A percentile compares a stretch with the other conserved stretches of the same genome.
Conservation (phyloP, 1,284 basidiomycete genomes). For the Apiotrichum porosum region DNA sequence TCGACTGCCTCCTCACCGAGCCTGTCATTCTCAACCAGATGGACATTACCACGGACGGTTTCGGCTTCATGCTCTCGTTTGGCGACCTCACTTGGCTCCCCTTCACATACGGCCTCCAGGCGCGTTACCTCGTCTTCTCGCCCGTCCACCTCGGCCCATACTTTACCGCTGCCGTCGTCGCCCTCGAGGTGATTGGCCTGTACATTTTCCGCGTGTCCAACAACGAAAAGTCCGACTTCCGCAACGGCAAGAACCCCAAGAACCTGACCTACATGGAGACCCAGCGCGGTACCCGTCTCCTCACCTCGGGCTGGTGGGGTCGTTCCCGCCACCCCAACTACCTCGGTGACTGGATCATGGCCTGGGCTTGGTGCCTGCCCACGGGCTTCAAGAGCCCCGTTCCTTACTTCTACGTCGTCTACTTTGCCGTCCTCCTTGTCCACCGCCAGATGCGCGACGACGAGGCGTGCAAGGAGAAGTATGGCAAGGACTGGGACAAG, state of each 20-base stretch:
- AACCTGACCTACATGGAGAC: slow-evolving; percentile 82
- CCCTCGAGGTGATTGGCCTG: slow-evolving; percentile 71
- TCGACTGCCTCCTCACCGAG: slow-evolving; percentile 56
- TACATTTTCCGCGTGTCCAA: slow-evolving; percentile 89
- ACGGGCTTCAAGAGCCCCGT: slow-evolving; percentile 87
- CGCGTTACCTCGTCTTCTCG: slow-evolving; percentile 85
- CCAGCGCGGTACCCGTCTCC: slow-evolving; percentile 77
- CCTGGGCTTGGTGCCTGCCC: slow-evolving; percentile 75
- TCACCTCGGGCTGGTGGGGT: slow-evolving; percentile 98
- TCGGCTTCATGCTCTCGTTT: slow-evolving; percentile 96
- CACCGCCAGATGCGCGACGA: slow-evolving; percentile 91
- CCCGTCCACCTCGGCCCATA: slow-evolving; percentile 71
- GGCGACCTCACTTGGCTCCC: slow-evolving; percentile 95
- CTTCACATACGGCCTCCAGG: slow-evolving; percentile 89
- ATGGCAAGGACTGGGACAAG: slow-evolving; percentile 78
- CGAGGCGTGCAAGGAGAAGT: slow-evolving; percentile 84
- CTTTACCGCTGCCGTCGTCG: slow-evolving; percentile 60
- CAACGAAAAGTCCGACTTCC: slow-evolving; percentile 92
- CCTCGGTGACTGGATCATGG: slow-evolving; percentile 56
- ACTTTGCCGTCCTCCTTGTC: slow-evolving; percentile 83
- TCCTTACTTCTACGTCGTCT: slow-evolving; percentile 91
- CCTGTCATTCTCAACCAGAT: slow-evolving; percentile 84
- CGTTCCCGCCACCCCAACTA: slow-evolving; percentile 90
- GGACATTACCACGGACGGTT: slow-evolving; percentile 97
- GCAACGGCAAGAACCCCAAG: slow-evolving; percentile 90